Evolutionary conservation across 2,329 filamentous ascomycete species (phyloP).

Genomic region (Apiospora sp.): DNA sequence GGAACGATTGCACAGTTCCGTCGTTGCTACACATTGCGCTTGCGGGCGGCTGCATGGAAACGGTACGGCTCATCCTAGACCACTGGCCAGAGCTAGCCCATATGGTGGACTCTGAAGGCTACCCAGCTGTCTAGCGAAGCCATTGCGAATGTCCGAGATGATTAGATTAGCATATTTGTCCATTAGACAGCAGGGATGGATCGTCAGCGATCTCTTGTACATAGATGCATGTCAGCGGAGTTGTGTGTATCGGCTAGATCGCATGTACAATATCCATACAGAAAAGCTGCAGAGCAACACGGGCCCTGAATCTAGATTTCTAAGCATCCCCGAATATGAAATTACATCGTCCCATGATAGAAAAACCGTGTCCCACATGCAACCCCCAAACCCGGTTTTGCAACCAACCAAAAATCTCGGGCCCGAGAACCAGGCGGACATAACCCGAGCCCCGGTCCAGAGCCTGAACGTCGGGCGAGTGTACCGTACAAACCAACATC

Average conservation of each 20-base stretch:
- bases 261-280: background rate
- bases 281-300: background rate
- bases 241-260: background rate
- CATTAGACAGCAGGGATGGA: background rate
- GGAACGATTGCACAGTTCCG: background rate
- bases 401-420: background rate
- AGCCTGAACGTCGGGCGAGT: background rate
- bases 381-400: background rate
- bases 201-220: background rate
- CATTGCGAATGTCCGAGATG: background rate
- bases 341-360: background rate
- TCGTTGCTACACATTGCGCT: constrained; percentile 5
- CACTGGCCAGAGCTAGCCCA: background rate
- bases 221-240: background rate
- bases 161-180: background rate
- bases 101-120: background rate
- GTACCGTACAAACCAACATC: background rate
- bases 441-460: background rate
- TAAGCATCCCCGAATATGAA: background rate
- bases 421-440: background rate
- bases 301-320: no score
- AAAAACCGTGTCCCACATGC: background rate
- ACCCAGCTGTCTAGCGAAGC: background rate
- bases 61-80: background rate
- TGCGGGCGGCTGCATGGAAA: background rate